Conservation (phyloP, 805 yeast genomes). For the Nakazawaea siamensis region DNA sequence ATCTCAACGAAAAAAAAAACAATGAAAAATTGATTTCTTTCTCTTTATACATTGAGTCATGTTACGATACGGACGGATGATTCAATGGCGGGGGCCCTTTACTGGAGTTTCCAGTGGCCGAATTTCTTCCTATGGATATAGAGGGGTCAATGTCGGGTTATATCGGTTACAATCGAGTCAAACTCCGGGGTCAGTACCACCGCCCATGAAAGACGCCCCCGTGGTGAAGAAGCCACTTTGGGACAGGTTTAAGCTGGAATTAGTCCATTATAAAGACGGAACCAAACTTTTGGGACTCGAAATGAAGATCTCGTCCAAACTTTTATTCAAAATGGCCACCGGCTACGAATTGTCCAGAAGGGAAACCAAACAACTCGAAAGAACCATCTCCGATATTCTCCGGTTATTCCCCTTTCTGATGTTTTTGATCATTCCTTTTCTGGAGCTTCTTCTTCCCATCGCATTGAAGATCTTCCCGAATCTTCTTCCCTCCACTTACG, state of each 20-base stretch:
- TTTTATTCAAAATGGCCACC: slow-evolving; percentile 69
- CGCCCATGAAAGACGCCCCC: neutral
- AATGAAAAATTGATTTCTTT: too few species aligned
- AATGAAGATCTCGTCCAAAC: slow-evolving; percentile 72
- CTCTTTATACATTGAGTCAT: too few species aligned
- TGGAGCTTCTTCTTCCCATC: slow-evolving; percentile 84
- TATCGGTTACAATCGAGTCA: too few species aligned
- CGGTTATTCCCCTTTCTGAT: slow-evolving; percentile 88
- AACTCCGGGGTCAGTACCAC: neutral
- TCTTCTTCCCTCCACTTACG: slow-evolving; percentile 87
- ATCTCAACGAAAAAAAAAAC: too few species aligned
- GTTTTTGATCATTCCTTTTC: slow-evolving; percentile 86
- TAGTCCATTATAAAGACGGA: slow-evolving; percentile 88
- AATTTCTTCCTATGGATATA: too few species aligned
- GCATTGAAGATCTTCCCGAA: slow-evolving; percentile 89
- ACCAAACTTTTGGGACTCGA: slow-evolving; percentile 89
- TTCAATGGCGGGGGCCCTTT: too few species aligned
- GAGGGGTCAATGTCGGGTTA: too few species aligned
- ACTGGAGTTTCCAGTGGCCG: too few species aligned
- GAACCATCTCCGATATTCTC: slow-evolving; percentile 78
- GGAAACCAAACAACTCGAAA: slow-evolving; percentile 78
- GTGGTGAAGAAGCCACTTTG: slow-evolving; percentile 47
- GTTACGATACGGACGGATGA: too few species aligned
- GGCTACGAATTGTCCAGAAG: slow-evolving; percentile 91
- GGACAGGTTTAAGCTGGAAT: slow-evolving; percentile 85